Evolutionary conservation across 305 asterid species (phyloP), one percentile per base, ranked within the genome.

Genomic region (Fraxinus albicans): DNA sequence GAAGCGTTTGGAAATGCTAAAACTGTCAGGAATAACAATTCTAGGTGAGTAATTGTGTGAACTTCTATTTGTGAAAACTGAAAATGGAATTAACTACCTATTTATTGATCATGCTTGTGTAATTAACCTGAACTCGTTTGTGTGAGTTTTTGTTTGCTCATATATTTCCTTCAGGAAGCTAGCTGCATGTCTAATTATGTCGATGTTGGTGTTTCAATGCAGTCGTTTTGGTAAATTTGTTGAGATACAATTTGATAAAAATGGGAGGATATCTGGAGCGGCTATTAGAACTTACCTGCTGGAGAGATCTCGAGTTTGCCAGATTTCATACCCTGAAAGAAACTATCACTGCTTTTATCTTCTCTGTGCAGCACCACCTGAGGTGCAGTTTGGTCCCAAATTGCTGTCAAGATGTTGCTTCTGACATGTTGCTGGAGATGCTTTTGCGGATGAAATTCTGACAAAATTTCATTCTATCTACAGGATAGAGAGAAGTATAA

Each of bases 1-100:
- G 97, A 93, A 91, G 96, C 96, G 79, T 93, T 92, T 91, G 97
- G 97, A 58, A 93, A 93, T 92, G 97, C 97, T 25, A 93, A 93
- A 88, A 93, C 97, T 40, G 95, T 93, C 81, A 88, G 97, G 88
- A 93, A 93, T 83, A 92, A 93, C 86, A 93, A 93, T 82, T 93
- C 97, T 19, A 93, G 97, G 97, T 90, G 86, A 85, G 89, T 75
- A 31, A 33, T 82, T 80, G 63, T 81, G 8, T 80, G 63, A 77
- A 67, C 35, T 67, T 82, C 40, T 25, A 34, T 21, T 6, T 73
- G 21, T 38, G 12, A 19, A 27, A 19, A 29, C 17, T 38, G 12
- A 19, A 27, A 19, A 29, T 33, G 4, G 44, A 72, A 29, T 9
- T 69, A 69, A 12, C 76, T 15, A 34, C 50, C 27, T 73, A 17